A percentile compares a stretch with the other conserved stretches of the same genome.
These are phyloP conservation scores for Neopestalotiopsis rosae DNA, from an alignment of 2,329 filamentous ascomycete species.

Conservation along the genomic window DNA sequence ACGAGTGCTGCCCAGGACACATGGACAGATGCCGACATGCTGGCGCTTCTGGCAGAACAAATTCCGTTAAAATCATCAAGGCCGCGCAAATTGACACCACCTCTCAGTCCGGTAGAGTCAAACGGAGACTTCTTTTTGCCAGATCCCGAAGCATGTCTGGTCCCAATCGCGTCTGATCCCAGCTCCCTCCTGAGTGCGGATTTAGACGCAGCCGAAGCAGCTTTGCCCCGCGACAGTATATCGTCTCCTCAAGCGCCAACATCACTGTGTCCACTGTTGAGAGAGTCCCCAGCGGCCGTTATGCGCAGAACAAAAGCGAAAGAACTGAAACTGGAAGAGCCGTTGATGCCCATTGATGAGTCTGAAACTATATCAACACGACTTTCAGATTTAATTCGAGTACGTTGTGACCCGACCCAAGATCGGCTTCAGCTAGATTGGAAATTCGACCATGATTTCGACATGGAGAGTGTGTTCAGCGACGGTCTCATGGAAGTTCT, in stretches of 20 bases:
- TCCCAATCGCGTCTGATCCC: slow-evolving; percentile 32
- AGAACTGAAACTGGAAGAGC: slow-evolving; percentile 32
- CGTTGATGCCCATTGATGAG: slow-evolving; percentile 28
- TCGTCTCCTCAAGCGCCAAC: slow-evolving; percentile 14
- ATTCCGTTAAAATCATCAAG: slow-evolving; percentile 24
- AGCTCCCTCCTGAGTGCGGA: slow-evolving; percentile 34
- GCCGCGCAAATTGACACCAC: slow-evolving; percentile 31
- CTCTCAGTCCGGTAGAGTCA: slow-evolving; percentile 27
- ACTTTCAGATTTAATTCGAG: slow-evolving; percentile 18
- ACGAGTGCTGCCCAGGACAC: slow-evolving; percentile 23
- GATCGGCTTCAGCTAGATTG: slow-evolving; percentile 17
- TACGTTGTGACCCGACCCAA: slow-evolving; percentile 25
- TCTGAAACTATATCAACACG: slow-evolving; percentile 15
- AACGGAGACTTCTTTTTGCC: slow-evolving; percentile 30
- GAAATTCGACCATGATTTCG: neutral
- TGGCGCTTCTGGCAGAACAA: slow-evolving; percentile 19
- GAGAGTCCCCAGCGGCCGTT: slow-evolving; percentile 20
- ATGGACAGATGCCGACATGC: slow-evolving; percentile 23
- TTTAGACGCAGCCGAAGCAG: slow-evolving; percentile 27
- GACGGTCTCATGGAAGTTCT: slow-evolving; percentile 24
- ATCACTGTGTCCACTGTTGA: slow-evolving; percentile 20
- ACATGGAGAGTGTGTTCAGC: slow-evolving; percentile 20
- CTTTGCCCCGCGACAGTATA: slow-evolving; percentile 21
- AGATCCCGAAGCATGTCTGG: slow-evolving; percentile 27
- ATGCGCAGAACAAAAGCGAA: slow-evolving; percentile 18